Evolutionary conservation across 805 yeast species (phyloP).

Genomic region (Kodamaea leandrae): DNA sequence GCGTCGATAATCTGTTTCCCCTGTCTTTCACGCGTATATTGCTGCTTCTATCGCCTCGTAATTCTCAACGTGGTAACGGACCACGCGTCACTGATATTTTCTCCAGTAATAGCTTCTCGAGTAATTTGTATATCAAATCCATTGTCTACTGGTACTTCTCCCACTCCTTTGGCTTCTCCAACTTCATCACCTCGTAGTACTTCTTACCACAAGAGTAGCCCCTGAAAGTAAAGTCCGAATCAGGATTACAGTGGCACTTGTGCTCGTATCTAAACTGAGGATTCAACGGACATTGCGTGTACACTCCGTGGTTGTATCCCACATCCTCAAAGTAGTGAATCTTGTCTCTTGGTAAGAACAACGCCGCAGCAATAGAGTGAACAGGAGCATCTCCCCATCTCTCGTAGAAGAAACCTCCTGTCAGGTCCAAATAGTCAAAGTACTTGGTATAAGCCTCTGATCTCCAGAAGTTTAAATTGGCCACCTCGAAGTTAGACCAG

Average conservation of each 20-base stretch:
- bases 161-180: slow-evolving; percentile 24
- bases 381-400: slow-evolving; percentile 96
- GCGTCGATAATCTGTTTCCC: too few relatives aligned
- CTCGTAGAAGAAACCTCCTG: slow-evolving; percentile 89
- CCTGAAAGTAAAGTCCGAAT: slow-evolving; percentile 71
- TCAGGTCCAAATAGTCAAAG: slow-evolving; percentile 69
- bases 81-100: too few relatives aligned
- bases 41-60: too few relatives aligned
- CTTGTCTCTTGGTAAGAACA: slow-evolving; percentile 66
- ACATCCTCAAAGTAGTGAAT: slow-evolving; percentile 80
- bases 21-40: too few relatives aligned
- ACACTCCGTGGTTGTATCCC: slow-evolving; percentile 82
- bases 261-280: slow-evolving; percentile 50
- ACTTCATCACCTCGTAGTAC: slow-evolving; percentile 30
- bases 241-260: slow-evolving; percentile 72
- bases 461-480: slow-evolving; percentile 71
- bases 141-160: neutral
- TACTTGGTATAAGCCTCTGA: slow-evolving; percentile 64
- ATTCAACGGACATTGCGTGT: slow-evolving; percentile 75
- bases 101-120: too few relatives aligned
- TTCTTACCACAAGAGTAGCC: slow-evolving; percentile 33
- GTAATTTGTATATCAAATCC: too few relatives aligned
- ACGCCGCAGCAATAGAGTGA: slow-evolving; percentile 82
- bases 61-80: too few relatives aligned
- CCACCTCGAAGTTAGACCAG: slow-evolving; percentile 91